These are phyloP conservation scores for Psidium friedrichsthalianum DNA, from an alignment of 345 rosid species.

Conservation along the genomic window DNA sequence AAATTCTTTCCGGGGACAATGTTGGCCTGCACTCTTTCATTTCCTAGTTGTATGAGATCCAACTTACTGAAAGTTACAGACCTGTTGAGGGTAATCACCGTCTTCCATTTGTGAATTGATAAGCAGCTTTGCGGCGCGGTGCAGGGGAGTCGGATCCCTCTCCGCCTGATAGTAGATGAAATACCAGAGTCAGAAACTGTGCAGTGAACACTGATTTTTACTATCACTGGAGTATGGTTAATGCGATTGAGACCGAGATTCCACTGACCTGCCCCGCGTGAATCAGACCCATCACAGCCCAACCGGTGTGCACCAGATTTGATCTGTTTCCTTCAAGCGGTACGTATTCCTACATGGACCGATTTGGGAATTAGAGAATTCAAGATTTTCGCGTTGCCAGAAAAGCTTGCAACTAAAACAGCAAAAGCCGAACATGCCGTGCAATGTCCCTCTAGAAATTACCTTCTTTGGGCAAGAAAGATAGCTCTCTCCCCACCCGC, in stretches of 20 bases:
- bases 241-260: neutral
- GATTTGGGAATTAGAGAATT: neutral
- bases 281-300: slow-evolving; percentile 41
- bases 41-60: neutral
- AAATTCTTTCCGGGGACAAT: neutral
- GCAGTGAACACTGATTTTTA: no score
- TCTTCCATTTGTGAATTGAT: slow-evolving; percentile 53
- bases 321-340: slow-evolving; percentile 36
- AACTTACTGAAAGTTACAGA: neutral
- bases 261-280: slow-evolving; percentile 36
- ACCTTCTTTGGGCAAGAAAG: slow-evolving; percentile 39
- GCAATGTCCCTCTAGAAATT: neutral
- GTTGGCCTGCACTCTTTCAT: neutral
- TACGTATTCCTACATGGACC: slow-evolving; percentile 13
- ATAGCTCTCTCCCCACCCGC: slow-evolving; percentile 61
- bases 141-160: slow-evolving; percentile 54
- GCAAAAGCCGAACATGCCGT: neutral
- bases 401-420: neutral
- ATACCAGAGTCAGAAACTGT: neutral
- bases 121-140: slow-evolving; percentile 51
- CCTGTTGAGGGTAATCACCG: slow-evolving; percentile 66
- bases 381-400: neutral
- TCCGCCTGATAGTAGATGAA: slow-evolving; percentile 20
- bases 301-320: slow-evolving; percentile 39
- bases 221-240: neutral